Evolutionary conservation across 495 filamentous ascomycete species (phyloP).

Genomic region (Penicillium desertorum): DNA sequence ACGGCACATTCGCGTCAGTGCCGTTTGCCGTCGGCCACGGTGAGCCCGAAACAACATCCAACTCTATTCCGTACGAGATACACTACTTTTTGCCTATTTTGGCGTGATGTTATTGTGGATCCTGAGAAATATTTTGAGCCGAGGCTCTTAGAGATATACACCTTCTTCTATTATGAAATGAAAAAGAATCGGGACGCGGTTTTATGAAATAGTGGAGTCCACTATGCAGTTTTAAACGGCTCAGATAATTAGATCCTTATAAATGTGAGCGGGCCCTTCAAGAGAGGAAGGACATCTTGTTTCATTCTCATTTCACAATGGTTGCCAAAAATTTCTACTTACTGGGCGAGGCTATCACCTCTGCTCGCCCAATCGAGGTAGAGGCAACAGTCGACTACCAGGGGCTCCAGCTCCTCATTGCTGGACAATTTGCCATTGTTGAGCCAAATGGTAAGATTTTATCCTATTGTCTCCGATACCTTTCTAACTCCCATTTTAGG

Average conservation of each 20-base stretch:
- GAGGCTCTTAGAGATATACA: constrained; percentile 15
- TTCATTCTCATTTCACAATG: constrained; percentile 24
- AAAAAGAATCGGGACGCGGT: background rate
- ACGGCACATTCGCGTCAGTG: background rate
- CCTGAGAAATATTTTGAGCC: constrained; percentile 16
- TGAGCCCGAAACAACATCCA: constrained; percentile 1
- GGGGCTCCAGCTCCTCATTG: constrained; percentile 39
- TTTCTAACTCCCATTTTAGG: constrained; percentile 28
- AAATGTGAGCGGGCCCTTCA: constrained; percentile 12
- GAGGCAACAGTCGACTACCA: constrained; percentile 32
- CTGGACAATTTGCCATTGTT: constrained; percentile 47
- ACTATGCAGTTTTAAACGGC: constrained; percentile 4
- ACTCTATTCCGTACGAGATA: background rate
- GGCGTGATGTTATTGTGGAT: constrained; percentile 8
- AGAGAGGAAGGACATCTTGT: background rate
- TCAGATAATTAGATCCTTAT: constrained; percentile 3
- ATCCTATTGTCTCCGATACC: background rate
- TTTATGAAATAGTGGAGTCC: constrained; percentile 7
- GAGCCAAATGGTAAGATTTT: constrained; percentile 24
- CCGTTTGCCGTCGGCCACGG: background rate
- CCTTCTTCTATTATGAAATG: background rate
- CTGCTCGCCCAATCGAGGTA: constrained; percentile 40
- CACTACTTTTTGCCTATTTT: too few species aligned
- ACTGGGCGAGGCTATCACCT: constrained; percentile 42
- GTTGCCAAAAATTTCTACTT: constrained; percentile 42